Base-by-base conservation (phyloP, 768 basidiomycete genomes). In the Asterophora lycoperdoides region DNA sequence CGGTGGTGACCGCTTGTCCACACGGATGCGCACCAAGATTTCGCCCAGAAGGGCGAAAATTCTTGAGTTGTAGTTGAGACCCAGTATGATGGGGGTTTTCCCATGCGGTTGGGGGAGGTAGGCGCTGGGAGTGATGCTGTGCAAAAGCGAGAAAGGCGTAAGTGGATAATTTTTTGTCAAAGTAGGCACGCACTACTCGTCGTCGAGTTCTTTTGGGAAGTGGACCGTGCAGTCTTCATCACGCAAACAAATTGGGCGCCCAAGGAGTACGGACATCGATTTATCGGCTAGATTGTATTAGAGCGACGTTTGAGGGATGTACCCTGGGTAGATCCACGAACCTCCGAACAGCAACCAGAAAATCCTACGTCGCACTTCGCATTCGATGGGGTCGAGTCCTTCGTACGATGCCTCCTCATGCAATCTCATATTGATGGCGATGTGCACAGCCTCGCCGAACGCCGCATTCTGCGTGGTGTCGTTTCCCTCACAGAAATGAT, bases 331-430 rank as follows among this genome's bases (percentile, higher is more conserved):
- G 28, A 43, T 42, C 41, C 19, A 70, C 78, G 42, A 61, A 88
- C 89, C 92, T 63, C 87, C 89, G 60, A 93, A 93, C 32, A 93
- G 76, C 10, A 95, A 70, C 89, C 90, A 94, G 69, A 94, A 95
- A 26, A 81, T 80, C 48, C 93, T 75, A 46, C 92, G 78, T n/a
- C 91, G 73, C 13, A 93, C 79, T 66, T 93, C 89, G 53, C 83
- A 85, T 72, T 94, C 90, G 53, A 94, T 84, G 30, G 91, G 89
- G 64, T 90, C 86, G 49, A 92, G 75, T 8, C 79, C 80, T 46
- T 88, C 83, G 61, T 93, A 92, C 15, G 86, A 84, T 1, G 79
- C 76, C 67, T 92, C 90, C 68, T 91, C 90, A 62, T 93, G 89
- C 78, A 93, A 84, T 41, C 87, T 80, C 39, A 91, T 76, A 0